Evolutionary conservation across 306 rosid genomes (phyloP).

Genomic region (Pterocarpus santalinus): DNA sequence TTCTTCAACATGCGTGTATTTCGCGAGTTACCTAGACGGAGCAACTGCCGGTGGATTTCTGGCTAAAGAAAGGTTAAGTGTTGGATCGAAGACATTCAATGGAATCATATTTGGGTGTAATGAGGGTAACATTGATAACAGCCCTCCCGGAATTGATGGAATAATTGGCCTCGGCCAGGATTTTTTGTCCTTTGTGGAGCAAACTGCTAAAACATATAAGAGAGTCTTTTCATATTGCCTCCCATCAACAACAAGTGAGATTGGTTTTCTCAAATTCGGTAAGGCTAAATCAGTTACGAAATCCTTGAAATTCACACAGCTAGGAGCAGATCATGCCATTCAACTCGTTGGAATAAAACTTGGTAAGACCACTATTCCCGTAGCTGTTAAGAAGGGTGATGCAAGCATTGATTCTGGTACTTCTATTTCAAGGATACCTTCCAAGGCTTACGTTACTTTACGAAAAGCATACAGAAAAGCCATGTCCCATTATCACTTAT

Average conservation of each 20-base stretch:
- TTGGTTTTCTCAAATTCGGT: not conserved
- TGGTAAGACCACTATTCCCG: not conserved
- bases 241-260: not conserved
- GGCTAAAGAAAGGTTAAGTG: not conserved
- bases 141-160: not conserved
- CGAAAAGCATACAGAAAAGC: conserved; percentile 5
- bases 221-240: not conserved
- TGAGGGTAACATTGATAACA: not conserved
- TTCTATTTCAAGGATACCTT: not conserved
- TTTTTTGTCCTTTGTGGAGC: not conserved
- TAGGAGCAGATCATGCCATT: not conserved
- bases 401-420: conserved; percentile 25
- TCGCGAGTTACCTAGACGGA: not conserved
- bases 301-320: not conserved
- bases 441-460: not conserved
- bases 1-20: not conserved
- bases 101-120: not conserved
- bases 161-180: not conserved
- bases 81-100: not conserved
- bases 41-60: not conserved
- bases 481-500: not conserved
- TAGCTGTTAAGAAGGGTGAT: not conserved
- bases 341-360: not conserved
- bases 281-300: not conserved
- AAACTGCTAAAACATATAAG: not conserved